Conservation (phyloP, 306 rosid genomes). For the Phaseolus lunatus region DNA sequence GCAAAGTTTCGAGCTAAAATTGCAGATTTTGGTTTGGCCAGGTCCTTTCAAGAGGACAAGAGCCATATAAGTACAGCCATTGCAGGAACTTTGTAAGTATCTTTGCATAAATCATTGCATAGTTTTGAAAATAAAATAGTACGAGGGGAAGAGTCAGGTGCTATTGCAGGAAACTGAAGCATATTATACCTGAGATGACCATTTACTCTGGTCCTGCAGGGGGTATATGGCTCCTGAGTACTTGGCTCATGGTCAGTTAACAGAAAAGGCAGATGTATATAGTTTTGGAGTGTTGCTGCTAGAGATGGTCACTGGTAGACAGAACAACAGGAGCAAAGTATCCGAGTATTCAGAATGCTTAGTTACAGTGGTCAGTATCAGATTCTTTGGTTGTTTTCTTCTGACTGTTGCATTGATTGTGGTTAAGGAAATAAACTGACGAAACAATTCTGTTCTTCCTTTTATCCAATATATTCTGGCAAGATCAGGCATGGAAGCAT, state of each 20-base stretch:
- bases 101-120: background rate
- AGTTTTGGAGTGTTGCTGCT: constrained; percentile 84
- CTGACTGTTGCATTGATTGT: constrained; percentile 8
- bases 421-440: constrained; percentile 1
- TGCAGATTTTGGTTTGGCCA: constrained; percentile 97
- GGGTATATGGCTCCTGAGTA: constrained; percentile 99
- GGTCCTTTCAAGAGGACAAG: constrained; percentile 84
- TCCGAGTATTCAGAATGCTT: constrained; percentile 77
- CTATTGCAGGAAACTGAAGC: background rate
- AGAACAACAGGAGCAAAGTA: constrained; percentile 76
- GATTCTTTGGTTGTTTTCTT: constrained; percentile 29
- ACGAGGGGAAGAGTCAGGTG: background rate
- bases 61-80: constrained; percentile 95
- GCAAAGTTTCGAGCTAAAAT: constrained; percentile 79
- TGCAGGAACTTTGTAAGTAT: constrained; percentile 88
- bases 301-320: constrained; percentile 76
- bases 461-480: constrained; percentile 21
- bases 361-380: constrained; percentile 65
- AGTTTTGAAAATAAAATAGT: constrained; percentile 15
- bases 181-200: constrained; percentile 20
- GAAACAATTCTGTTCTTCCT: constrained; percentile 10
- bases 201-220: constrained; percentile 46
- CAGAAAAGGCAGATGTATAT: constrained; percentile 89
- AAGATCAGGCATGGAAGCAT: constrained; percentile 82
- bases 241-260: constrained; percentile 90